phyloP scores from a whole-genome alignment of 257 asterid species.

The Salvia hispanica region DNA sequence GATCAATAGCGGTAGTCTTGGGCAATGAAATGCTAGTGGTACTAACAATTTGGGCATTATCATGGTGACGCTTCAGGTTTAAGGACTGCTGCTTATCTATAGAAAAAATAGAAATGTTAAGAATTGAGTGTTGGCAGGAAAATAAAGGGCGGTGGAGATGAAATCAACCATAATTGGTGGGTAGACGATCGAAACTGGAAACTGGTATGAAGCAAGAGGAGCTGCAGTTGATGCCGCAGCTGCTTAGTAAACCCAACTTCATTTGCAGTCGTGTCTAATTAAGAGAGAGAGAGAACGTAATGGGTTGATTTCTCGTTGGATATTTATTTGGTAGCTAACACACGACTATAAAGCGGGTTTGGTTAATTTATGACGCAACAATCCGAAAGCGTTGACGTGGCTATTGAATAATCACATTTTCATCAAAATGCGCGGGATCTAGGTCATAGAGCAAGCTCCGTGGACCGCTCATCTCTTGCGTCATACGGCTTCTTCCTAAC shows the following conservation, averaged over 20 bases:
- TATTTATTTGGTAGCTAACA: no score
- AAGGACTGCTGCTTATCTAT: slow-evolving; percentile 28
- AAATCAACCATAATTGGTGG: slow-evolving; percentile 35
- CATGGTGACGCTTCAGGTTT: slow-evolving; percentile 32
- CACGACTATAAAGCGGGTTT: background rate
- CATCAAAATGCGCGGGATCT: background rate
- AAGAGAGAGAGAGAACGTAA: background rate
- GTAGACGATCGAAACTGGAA: slow-evolving; percentile 35
- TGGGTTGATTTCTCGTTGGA: background rate
- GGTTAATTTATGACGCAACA: background rate
- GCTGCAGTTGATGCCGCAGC: slow-evolving; percentile 31
- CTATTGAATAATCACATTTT: background rate
- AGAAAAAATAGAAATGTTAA: background rate
- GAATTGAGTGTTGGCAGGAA: background rate
- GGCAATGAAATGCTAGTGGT: slow-evolving; percentile 25
- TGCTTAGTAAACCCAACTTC: slow-evolving; percentile 40
- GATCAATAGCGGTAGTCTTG: slow-evolving; percentile 37
- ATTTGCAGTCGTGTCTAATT: slow-evolving; percentile 30
- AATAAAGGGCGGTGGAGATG: background rate
- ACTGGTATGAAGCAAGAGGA: slow-evolving; percentile 21
- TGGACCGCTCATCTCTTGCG: no score
- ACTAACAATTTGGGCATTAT: slow-evolving; percentile 25
- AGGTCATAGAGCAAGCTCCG: no score
- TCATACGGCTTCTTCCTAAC: no score
- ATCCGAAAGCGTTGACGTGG: background rate